Base-by-base conservation (phyloP, 345 rosid genomes). In the Erysimum cheiranthoides region DNA sequence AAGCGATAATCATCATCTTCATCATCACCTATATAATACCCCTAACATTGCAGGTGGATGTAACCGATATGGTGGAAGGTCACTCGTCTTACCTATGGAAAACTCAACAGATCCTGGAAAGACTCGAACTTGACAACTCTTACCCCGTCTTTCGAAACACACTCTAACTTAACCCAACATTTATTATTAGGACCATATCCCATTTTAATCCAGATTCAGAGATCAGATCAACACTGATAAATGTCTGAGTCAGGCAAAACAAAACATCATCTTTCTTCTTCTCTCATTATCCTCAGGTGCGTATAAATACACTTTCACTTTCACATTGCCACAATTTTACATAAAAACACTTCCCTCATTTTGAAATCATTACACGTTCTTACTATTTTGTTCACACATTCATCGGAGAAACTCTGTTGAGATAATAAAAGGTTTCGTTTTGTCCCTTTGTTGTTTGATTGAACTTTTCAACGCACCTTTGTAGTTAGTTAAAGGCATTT, bases 11-110 rank as follows among this genome's bases (percentile, higher is more conserved):
- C 70, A 38, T 40, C n/a, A 21, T 28, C 14, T 39, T 57, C 18
- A 12, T 50, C 5, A 10, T 18, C 1, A 11, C 16, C 0, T 6
- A 68, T 74, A 25, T 3, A 18, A 61, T n/a, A 59, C 2, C 68
- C 14, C 32, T 30, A 38, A 60, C 25, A n/a, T 18, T 79, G 80
- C 86, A 94, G 98, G 90, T 85, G 51, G 86, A 95, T 68, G 91
- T 92, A 21, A 95, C 97, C 0, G 82, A 81, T 81, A 61, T 83
- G 57, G 80, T 92, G 10, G 91, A 90, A 78, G 99, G 97, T 58
- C 99, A 95, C 79, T 90, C 97, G 40, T 89, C 96, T 27, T 95
- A 95, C 73, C 72, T 95, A 30, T 90, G 99, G 97, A 85, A 88
- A 3, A 86, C 97, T 0, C 82, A 85, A 69, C 81, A 83, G 82